A percentile compares a stretch with the other conserved stretches of the same genome.
Conservation (phyloP, 1,139 yeast genomes). For the Pichia sp. region DNA sequence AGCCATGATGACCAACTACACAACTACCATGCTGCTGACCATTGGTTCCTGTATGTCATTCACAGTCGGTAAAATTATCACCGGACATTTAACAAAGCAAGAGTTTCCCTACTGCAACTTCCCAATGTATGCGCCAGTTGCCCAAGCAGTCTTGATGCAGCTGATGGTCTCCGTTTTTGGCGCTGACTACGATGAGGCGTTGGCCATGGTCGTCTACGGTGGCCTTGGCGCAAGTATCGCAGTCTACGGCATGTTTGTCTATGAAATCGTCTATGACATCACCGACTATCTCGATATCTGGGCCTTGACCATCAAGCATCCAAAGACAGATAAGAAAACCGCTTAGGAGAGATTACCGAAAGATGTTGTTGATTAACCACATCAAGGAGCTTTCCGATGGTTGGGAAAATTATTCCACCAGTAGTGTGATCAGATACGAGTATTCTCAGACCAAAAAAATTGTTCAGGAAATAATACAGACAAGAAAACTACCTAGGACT, state of each 20-base stretch:
- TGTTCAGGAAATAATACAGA: no score
- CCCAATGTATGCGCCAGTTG: constrained; percentile 63
- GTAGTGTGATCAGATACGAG: no score
- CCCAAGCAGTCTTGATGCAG: constrained; percentile 46
- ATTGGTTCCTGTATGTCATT: constrained; percentile 78
- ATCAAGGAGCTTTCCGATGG: no score
- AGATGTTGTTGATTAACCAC: no score
- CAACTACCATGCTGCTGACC: constrained; percentile 60
- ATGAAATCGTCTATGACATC: constrained; percentile 79
- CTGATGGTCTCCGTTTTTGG: constrained; percentile 39
- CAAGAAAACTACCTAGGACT: no score
- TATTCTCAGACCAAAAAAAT: no score
- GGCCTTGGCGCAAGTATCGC: constrained; percentile 77
- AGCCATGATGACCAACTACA: constrained; percentile 37
- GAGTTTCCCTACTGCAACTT: constrained; percentile 67
- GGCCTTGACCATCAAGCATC: constrained; percentile 80
- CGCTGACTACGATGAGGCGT: constrained; percentile 38
- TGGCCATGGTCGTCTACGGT: constrained; percentile 55
- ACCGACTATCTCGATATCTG: constrained; percentile 80
- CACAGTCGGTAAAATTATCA: constrained; percentile 82
- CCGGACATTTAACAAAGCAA: constrained; percentile 81
- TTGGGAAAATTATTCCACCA: no score
- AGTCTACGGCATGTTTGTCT: constrained; percentile 71
- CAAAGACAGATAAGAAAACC: constrained; percentile 27
- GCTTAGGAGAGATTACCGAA: no score